Evolutionary conservation across 2,329 filamentous ascomycete genomes (phyloP).

Genomic region (Paecilomyces sp.): DNA sequence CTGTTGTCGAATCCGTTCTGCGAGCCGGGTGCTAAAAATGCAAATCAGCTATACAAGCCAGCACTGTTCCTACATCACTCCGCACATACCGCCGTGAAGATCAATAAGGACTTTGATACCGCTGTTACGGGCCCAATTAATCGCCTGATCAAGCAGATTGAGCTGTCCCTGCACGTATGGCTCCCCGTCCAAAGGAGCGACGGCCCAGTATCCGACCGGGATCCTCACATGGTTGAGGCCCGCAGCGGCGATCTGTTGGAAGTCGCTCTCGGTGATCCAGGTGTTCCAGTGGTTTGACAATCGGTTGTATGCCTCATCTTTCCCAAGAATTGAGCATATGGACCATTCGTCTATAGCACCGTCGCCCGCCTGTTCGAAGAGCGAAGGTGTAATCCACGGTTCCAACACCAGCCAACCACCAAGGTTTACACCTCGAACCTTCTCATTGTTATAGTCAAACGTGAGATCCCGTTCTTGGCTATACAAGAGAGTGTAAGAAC

Average conservation of each 20-base stretch:
- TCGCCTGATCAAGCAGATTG: slow-evolving; percentile 48
- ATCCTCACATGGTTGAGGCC: slow-evolving; percentile 60
- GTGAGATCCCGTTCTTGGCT: slow-evolving; percentile 26
- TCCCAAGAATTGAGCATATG: slow-evolving; percentile 43
- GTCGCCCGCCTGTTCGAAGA: slow-evolving; percentile 46
- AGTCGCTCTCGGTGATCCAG: slow-evolving; percentile 51
- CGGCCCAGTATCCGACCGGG: slow-evolving; percentile 60
- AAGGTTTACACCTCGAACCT: slow-evolving; percentile 58
- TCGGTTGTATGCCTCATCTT: slow-evolving; percentile 38
- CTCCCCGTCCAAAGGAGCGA: slow-evolving; percentile 46
- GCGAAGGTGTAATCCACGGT: slow-evolving; percentile 57
- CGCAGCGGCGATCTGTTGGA: slow-evolving; percentile 46
- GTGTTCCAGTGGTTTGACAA: slow-evolving; percentile 53
- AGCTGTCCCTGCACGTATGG: slow-evolving; percentile 59
- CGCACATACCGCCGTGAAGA: slow-evolving; percentile 54
- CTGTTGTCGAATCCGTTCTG: slow-evolving; percentile 65
- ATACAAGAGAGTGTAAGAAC: neutral
- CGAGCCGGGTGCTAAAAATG: slow-evolving; percentile 45
- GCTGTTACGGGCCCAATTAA: slow-evolving; percentile 51
- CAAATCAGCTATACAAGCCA: neutral
- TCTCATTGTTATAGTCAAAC: slow-evolving; percentile 48
- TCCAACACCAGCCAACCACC: slow-evolving; percentile 60
- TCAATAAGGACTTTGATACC: slow-evolving; percentile 61
- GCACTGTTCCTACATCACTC: neutral
- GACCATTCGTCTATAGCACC: slow-evolving; percentile 54